These are phyloP conservation scores for Sanghuangporus sanghuang DNA, from an alignment of 1,284 basidiomycete species.

Conservation along the genomic window DNA sequence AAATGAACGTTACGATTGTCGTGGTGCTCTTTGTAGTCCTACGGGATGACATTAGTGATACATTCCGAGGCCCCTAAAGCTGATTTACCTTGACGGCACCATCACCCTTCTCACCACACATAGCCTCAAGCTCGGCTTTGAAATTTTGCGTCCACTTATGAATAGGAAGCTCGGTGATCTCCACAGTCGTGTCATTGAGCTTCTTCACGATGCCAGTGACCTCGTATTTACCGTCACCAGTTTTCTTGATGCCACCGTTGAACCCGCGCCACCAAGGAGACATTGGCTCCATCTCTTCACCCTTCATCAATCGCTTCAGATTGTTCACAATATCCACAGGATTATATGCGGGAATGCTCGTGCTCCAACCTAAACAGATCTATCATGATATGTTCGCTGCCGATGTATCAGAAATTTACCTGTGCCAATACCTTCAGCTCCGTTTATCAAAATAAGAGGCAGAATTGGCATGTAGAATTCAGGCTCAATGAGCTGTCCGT, in stretches of 20 bases:
- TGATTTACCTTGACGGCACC: constrained; percentile 58
- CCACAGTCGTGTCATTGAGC: constrained; percentile 83
- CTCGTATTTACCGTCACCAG: constrained; percentile 85
- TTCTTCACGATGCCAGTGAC: constrained; percentile 74
- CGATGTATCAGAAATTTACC: constrained; percentile 40
- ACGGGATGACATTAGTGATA: not conserved
- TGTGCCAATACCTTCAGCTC: constrained; percentile 97
- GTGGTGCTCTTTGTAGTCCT: constrained; percentile 97
- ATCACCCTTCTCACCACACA: constrained; percentile 71
- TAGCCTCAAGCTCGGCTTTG: constrained; percentile 85
- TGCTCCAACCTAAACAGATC: constrained; percentile 80
- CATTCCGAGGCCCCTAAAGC: constrained; percentile 8
- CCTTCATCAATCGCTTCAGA: constrained; percentile 81
- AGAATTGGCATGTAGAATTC: constrained; percentile 93
- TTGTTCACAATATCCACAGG: constrained; percentile 89
- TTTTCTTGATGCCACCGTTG: constrained; percentile 80
- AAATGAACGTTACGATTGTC: constrained; percentile 94
- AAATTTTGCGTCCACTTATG: constrained; percentile 93
- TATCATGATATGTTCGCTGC: not conserved
- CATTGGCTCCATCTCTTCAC: constrained; percentile 84
- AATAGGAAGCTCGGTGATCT: constrained; percentile 95
- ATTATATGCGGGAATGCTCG: constrained; percentile 90
- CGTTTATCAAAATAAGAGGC: constrained; percentile 90
- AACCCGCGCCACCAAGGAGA: constrained; percentile 98
- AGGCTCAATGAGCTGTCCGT: constrained; percentile 87